A percentile compares a stretch with the other conserved stretches of the same genome.
These are phyloP conservation scores for Aspergillus ibericus DNA, from an alignment of 2,329 filamentous ascomycete genomes.

Conservation along the genomic window DNA sequence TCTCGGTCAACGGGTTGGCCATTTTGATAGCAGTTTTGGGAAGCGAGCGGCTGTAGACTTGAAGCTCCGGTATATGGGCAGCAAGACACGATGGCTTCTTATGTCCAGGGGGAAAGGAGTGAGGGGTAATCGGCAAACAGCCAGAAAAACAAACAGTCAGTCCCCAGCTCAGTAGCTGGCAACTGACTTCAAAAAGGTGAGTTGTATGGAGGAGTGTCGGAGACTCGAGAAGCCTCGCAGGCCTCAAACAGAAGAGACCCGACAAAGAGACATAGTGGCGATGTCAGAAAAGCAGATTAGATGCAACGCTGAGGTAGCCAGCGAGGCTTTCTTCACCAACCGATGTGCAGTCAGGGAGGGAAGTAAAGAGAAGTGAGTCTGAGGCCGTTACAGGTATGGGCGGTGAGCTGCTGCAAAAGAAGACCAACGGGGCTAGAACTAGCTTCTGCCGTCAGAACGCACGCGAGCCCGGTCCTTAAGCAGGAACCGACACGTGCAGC, in stretches of 20 bases:
- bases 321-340: neutral
- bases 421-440: neutral
- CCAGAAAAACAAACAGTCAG: neutral
- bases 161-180: neutral
- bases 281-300: neutral
- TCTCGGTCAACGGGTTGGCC: constrained; percentile 18
- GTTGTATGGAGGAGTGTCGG: neutral
- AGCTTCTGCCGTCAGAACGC: constrained; percentile 1
- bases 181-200: neutral
- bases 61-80: neutral
- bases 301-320: neutral
- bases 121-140: neutral
- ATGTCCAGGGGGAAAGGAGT: neutral
- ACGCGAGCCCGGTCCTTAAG: neutral
- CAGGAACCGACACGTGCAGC: constrained; percentile 2
- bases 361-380: constrained; percentile 7
- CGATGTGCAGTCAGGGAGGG: neutral
- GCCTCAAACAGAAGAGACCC: constrained; percentile 8
- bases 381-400: constrained; percentile 11
- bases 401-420: constrained; percentile 15
- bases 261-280: constrained; percentile 14
- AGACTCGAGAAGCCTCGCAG: constrained; percentile 11
- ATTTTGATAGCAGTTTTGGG: constrained; percentile 10
- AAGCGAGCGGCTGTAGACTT: neutral
- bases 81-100: constrained; percentile 11